Base-by-base conservation (phyloP, 2,329 filamentous ascomycete genomes). In the Sarocladium strictum region DNA sequence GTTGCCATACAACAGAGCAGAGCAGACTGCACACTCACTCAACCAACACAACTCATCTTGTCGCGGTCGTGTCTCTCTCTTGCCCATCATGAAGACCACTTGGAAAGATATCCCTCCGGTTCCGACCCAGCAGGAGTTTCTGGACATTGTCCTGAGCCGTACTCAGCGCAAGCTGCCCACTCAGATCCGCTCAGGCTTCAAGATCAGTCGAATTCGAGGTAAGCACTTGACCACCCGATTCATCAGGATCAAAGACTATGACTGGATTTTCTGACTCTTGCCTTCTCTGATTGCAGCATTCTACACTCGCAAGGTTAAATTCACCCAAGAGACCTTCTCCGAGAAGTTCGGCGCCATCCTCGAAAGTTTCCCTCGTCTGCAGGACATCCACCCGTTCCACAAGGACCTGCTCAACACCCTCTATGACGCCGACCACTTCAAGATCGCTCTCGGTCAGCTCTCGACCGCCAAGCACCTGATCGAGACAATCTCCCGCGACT, bases 231-330 rank as follows among this genome's bases (percentile, higher is more conserved):
- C 59, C 62, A 40, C 29, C 29, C 7, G 7, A 32, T 6, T 32
- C 29, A 63, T 49, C n/a, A 14, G 14, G 9, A 19, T 27, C 12
- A 43, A 19, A 11, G 14, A 11, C 10, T 7, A n/a, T 10, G 45
- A 29, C 5, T 29, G 38, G 15, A 27, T 27, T 47, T 4, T 27
- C 56, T 59, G 53, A 60, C 53, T 54, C 57, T 67, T 51, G 62
- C n/a, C n/a, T n/a, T 55, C n/a, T 24, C 33, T 51, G 10, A 17
- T 9, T 26, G 5, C 61, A 86, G 87, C 84, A 51, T 97, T 97
- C 76, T 97, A 97, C 73, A 97, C 93, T 45, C 81, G 94, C 70
- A 97, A 97, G 75, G 92, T 97, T 80, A 97, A 97, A 75, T 99
- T 91, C 75, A 97, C 94, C 5, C 87, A 93, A 67, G 94, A 99